Percentiles rank a stretch among this genome's conserved stretches.
phyloP scores from a whole-genome alignment of 2,329 filamentous ascomycete species.

The Sporothrix mexicana region DNA sequence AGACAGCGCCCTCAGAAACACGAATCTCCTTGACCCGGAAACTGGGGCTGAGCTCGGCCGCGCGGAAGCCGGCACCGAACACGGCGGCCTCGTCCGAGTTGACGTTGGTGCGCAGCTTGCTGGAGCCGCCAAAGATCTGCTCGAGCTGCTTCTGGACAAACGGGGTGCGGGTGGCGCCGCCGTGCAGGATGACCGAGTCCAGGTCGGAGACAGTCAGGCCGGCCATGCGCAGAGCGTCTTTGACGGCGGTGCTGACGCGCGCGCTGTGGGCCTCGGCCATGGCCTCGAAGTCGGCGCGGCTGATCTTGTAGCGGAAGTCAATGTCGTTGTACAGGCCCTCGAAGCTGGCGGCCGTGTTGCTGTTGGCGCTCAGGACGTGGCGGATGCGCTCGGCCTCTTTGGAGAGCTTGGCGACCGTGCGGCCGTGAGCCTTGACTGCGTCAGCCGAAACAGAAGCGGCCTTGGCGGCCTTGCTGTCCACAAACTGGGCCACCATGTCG shows the following conservation, averaged over 20 bases:
- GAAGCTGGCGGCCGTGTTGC: conserved; percentile 77
- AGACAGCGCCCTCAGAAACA: conserved; percentile 75
- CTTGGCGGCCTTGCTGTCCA: conserved; percentile 71
- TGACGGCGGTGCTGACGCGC: conserved; percentile 71
- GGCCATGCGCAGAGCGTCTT: conserved; percentile 75
- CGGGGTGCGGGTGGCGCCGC: conserved; percentile 86
- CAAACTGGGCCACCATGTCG: conserved; percentile 83
- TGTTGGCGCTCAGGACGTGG: conserved; percentile 92
- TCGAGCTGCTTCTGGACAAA: conserved; percentile 93
- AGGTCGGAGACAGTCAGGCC: conserved; percentile 76
- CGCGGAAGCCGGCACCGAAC: conserved; percentile 94
- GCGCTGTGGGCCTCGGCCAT: conserved; percentile 71
- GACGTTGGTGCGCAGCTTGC: conserved; percentile 90
- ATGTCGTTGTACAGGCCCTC: conserved; percentile 91
- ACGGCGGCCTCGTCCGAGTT: conserved; percentile 97
- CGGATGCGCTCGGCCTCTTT: conserved; percentile 88
- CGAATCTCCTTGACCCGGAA: conserved; percentile 98
- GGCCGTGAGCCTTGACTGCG: conserved; percentile 74
- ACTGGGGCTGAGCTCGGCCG: conserved; percentile 86
- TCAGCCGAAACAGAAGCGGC: conserved; percentile 66
- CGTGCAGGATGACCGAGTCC: conserved; percentile 90
- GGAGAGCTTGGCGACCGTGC: conserved; percentile 85
- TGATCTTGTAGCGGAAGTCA: conserved; percentile 91
- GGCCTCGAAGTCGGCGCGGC: conserved; percentile 79
- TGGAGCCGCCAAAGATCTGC: conserved; percentile 69